A percentile compares a stretch with the other conserved stretches of the same genome.
phyloP scores from a whole-genome alignment of 495 filamentous ascomycete species.

The Trichoderma virens region DNA sequence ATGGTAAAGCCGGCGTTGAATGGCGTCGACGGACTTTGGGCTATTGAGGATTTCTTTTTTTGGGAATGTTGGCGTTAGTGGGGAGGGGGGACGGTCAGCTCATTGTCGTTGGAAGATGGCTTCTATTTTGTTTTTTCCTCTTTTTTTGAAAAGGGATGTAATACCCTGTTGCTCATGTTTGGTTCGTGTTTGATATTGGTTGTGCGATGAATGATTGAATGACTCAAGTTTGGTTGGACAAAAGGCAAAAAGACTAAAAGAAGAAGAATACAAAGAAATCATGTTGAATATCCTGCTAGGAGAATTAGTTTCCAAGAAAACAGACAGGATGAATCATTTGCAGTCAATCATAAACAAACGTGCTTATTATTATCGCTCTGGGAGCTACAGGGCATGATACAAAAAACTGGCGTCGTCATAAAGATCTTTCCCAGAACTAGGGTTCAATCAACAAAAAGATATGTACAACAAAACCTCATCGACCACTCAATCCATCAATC shows the following conservation, averaged over 20 bases:
- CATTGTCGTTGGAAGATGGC: not conserved
- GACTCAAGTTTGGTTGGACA: not conserved
- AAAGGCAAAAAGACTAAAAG: slow-evolving; percentile 8
- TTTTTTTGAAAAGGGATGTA: not conserved
- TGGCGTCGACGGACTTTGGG: not conserved
- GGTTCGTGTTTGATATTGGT: not conserved
- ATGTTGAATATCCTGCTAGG: not conserved
- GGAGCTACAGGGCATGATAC: not conserved
- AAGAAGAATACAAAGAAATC: not conserved
- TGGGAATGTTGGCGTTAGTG: not conserved
- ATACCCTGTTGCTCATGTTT: slow-evolving; percentile 1
- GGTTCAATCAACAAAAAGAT: not conserved
- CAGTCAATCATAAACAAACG: not conserved
- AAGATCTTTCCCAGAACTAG: not conserved
- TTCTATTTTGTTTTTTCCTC: not conserved
- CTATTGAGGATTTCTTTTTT: not conserved
- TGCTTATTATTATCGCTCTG: not conserved
- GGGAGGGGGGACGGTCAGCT: not conserved
- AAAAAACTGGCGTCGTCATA: not conserved
- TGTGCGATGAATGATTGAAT: slow-evolving; percentile 6
- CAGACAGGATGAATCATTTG: not conserved
- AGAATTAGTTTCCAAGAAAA: not conserved
- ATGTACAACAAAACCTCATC: not conserved
- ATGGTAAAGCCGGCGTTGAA: not conserved
- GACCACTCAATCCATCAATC: too few relatives aligned